A percentile compares a stretch with the other conserved stretches of the same genome.
These are phyloP conservation scores for Tolypocladium pustulatum DNA, from an alignment of 2,329 filamentous ascomycete species.

Conservation along the genomic window DNA sequence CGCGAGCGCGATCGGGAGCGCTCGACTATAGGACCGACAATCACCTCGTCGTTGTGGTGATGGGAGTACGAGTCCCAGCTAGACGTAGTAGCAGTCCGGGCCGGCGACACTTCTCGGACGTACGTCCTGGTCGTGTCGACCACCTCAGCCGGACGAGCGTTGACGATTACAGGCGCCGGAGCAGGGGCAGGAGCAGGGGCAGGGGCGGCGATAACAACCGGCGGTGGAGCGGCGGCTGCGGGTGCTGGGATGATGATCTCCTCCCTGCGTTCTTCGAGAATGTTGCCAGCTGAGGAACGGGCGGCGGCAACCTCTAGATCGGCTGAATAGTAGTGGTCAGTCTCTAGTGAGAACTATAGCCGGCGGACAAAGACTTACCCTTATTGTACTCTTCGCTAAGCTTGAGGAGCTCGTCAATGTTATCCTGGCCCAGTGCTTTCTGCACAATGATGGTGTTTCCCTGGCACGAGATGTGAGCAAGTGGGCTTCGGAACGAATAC, in stretches of 20 bases:
- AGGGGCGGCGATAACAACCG: constrained; percentile 10
- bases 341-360: neutral
- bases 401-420: constrained; percentile 83
- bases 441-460: constrained; percentile 72
- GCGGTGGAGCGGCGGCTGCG: neutral
- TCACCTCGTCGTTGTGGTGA: constrained; percentile 16
- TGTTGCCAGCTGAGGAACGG: constrained; percentile 34
- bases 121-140: constrained; percentile 36
- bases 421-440: constrained; percentile 76
- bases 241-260: constrained; percentile 27
- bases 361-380: constrained; percentile 22
- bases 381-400: constrained; percentile 69
- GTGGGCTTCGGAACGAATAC: fast-evolving
- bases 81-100: constrained; percentile 25
- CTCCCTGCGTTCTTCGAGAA: constrained; percentile 36
- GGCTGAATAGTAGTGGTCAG: constrained; percentile 14
- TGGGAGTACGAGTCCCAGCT: constrained; percentile 21
- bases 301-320: constrained; percentile 33
- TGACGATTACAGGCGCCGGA: constrained; percentile 19
- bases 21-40: constrained; percentile 22
- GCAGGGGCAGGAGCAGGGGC: constrained; percentile 10
- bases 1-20: constrained; percentile 31
- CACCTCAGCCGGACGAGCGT: constrained; percentile 25
- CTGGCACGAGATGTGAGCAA: constrained; percentile 29
- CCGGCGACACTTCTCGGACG: constrained; percentile 39